phyloP scores from a whole-genome alignment of 306 rosid genomes.

The Hippophae gyantsensis region DNA sequence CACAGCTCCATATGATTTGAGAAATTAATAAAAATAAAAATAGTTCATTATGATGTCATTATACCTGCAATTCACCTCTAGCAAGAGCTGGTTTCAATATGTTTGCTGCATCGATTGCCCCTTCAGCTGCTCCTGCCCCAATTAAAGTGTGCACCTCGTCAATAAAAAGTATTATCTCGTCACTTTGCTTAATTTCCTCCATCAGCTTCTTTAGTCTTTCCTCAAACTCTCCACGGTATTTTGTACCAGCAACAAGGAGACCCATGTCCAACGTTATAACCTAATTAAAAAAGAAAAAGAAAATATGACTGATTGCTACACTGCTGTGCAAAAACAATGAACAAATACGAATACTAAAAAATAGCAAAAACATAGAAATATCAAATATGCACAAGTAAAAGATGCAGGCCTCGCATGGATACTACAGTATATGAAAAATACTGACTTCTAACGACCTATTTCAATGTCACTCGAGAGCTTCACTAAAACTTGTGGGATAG shows the following conservation, averaged over 20 bases:
- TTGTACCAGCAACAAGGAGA: constrained; percentile 94
- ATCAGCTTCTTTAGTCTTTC: constrained; percentile 89
- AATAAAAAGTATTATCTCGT: constrained; percentile 81
- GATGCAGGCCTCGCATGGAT: too few species aligned
- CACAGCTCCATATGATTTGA: neutral
- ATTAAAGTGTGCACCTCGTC: constrained; percentile 93
- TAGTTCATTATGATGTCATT: neutral
- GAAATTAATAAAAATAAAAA: neutral
- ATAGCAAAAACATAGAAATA: too few species aligned
- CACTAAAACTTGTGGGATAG: too few species aligned
- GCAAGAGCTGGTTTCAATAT: constrained; percentile 95
- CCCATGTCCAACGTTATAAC: constrained; percentile 97
- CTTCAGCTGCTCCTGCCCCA: constrained; percentile 99
- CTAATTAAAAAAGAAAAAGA: constrained; percentile 26
- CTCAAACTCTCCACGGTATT: constrained; percentile 98
- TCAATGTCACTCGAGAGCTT: too few species aligned
- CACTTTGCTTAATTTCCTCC: constrained; percentile 98
- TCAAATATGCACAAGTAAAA: too few species aligned
- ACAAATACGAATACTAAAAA: too few species aligned
- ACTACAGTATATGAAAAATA: too few species aligned
- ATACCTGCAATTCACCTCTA: constrained; percentile 95
- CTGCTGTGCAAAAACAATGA: too few species aligned
- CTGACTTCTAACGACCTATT: too few species aligned
- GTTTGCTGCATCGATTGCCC: constrained; percentile 95
- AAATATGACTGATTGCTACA: too few species aligned